A percentile compares a stretch with the other conserved stretches of the same genome.
Evolutionary conservation across 2,329 filamentous ascomycete species (phyloP).

Genomic region (Tolypocladium album): DNA sequence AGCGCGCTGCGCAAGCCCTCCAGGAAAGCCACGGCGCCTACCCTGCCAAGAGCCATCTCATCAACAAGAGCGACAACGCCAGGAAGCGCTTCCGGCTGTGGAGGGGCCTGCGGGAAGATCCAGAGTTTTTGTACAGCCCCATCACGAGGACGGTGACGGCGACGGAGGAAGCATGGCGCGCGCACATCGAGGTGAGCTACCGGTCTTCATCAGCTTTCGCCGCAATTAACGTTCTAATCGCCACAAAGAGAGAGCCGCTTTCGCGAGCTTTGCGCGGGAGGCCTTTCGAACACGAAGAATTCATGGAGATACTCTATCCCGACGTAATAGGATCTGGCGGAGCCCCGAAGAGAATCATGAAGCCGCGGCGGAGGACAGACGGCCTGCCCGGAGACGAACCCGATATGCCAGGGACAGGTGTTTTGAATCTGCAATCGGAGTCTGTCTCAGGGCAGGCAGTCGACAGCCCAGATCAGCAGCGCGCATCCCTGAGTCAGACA

Average conservation of each 20-base stretch:
- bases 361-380: conserved; percentile 39
- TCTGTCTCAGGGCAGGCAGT: conserved; percentile 11
- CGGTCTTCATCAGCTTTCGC: not conserved
- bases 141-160: conserved; percentile 40
- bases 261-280: conserved; percentile 45
- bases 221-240: conserved; percentile 7
- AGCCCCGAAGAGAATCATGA: conserved; percentile 48
- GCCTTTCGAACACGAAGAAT: conserved; percentile 50
- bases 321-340: conserved; percentile 50
- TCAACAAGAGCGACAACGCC: conserved; percentile 55
- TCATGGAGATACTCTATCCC: conserved; percentile 49
- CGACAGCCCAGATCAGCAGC: conserved; percentile 14
- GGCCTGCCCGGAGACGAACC: conserved; percentile 32
- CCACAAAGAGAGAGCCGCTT: conserved; percentile 41
- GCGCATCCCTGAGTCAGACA: conserved; percentile 18
- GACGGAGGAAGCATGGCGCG: conserved; percentile 44
- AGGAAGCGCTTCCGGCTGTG: conserved; percentile 52
- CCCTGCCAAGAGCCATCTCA: conserved; percentile 49
- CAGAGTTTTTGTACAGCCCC: conserved; percentile 44
- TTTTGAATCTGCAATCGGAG: conserved; percentile 33
- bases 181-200: conserved; percentile 43
- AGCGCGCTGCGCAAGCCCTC: conserved; percentile 42
- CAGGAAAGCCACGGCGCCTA: conserved; percentile 44
- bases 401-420: conserved; percentile 35
- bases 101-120: conserved; percentile 46